These are phyloP conservation scores for Beauveria brongniartii DNA, from an alignment of 2,329 filamentous ascomycete species.

Conservation along the genomic window DNA sequence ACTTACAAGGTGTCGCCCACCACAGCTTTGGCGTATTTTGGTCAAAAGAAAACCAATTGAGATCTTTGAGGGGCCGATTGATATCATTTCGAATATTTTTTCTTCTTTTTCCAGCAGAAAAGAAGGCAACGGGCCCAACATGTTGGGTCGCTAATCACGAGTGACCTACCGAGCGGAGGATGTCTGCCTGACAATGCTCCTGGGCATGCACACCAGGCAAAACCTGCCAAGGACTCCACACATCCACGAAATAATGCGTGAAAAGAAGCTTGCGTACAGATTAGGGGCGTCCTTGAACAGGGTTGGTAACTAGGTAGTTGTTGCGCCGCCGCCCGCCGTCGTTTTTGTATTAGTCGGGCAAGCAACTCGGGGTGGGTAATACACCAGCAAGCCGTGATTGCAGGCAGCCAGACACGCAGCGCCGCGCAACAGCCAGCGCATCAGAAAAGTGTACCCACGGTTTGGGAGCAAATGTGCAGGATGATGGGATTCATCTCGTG, in stretches of 20 bases:
- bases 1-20: background rate
- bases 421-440: background rate
- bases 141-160: constrained; percentile 7
- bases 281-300: background rate
- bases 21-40: background rate
- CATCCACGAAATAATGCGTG: background rate
- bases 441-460: background rate
- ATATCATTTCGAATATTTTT: background rate
- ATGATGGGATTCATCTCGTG: background rate
- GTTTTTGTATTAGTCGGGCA: background rate
- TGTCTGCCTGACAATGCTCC: constrained; percentile 9
- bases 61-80: background rate
- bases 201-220: background rate
- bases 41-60: background rate
- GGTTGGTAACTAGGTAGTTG: background rate
- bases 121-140: background rate
- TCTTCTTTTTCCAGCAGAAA: background rate
- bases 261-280: background rate
- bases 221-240: background rate
- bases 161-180: constrained; percentile 3
- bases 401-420: background rate
- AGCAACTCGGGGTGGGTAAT: background rate
- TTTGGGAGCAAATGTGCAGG: background rate
- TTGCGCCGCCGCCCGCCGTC: background rate
- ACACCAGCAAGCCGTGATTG: background rate